Evolutionary conservation across 1,284 basidiomycete species (phyloP).

Genomic region (Puccinia novopanici): DNA sequence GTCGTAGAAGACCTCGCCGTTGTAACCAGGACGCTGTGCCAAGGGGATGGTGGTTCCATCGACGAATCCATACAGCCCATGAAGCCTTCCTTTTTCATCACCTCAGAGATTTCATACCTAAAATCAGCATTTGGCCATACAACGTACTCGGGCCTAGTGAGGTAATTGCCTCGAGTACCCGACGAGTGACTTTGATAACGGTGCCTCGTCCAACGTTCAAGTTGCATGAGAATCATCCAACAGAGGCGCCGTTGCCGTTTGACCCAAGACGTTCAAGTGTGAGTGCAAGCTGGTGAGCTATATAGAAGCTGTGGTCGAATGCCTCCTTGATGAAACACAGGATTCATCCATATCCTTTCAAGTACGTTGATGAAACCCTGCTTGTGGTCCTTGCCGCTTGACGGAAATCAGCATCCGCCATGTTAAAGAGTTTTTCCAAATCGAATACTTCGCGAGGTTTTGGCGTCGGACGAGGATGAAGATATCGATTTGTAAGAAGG

Average conservation of each 20-base stretch:
- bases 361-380: background rate
- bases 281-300: slow-evolving; percentile 30
- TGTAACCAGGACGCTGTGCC: background rate
- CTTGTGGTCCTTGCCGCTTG: slow-evolving; percentile 2
- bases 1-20: slow-evolving; percentile 20
- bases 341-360: background rate
- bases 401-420: background rate
- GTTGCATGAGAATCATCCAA: background rate
- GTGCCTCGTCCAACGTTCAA: slow-evolving; percentile 6
- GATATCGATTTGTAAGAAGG: background rate
- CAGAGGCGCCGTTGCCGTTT: slow-evolving; percentile 17
- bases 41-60: slow-evolving; percentile 26
- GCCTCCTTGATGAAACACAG: slow-evolving; percentile 1
- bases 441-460: slow-evolving; percentile 9
- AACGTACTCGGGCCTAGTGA: background rate
- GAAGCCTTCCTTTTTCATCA: slow-evolving; percentile 12
- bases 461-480: background rate
- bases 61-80: slow-evolving; percentile 18
- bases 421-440: background rate
- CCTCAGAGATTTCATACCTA: background rate
- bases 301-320: slow-evolving; percentile 1
- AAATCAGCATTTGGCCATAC: background rate
- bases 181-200: slow-evolving; percentile 1
- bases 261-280: slow-evolving; percentile 23
- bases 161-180: slow-evolving; percentile 8